Percentiles rank a stretch among this genome's conserved stretches.
Conservation (phyloP, 2,329 filamentous ascomycete genomes). For the Alternaria metachromatica region DNA sequence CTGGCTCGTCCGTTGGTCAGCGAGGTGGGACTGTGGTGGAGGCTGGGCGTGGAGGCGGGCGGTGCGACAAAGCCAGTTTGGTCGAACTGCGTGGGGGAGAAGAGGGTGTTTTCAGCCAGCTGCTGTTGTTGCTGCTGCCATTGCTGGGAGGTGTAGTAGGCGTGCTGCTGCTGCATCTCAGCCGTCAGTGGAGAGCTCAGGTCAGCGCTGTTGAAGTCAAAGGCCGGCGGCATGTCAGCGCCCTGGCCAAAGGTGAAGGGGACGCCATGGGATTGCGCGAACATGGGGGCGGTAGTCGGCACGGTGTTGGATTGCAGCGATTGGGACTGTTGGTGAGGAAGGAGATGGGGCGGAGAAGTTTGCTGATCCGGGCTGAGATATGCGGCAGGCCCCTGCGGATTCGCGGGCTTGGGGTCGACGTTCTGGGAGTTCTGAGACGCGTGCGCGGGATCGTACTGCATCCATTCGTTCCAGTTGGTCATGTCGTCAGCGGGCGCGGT, state of each 20-base stretch:
- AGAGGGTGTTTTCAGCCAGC: constrained; percentile 30
- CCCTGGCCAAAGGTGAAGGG: constrained; percentile 45
- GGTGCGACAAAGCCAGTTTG: constrained; percentile 29
- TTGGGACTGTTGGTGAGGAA: constrained; percentile 36
- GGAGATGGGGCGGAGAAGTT: constrained; percentile 34
- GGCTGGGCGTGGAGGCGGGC: constrained; percentile 45
- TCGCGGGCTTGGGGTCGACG: constrained; percentile 30
- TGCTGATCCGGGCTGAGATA: constrained; percentile 36
- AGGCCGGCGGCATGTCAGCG: constrained; percentile 40
- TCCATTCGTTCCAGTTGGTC: constrained; percentile 55
- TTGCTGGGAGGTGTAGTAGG: constrained; percentile 40
- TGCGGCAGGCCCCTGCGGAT: constrained; percentile 36
- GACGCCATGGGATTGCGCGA: constrained; percentile 22
- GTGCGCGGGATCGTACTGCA: constrained; percentile 55
- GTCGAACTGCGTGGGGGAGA: constrained; percentile 37
- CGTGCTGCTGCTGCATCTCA: constrained; percentile 35
- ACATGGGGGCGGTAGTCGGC: constrained; percentile 33
- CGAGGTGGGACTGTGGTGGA: constrained; percentile 48
- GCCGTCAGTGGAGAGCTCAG: constrained; percentile 42
- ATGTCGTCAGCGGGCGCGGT: constrained; percentile 39
- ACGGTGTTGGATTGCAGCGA: constrained; percentile 25
- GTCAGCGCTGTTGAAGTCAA: constrained; percentile 40
- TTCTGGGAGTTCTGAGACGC: constrained; percentile 36
- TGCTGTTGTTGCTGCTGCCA: constrained; percentile 43
- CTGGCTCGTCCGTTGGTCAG: constrained; percentile 41